Evolutionary conservation across 1,284 basidiomycete species (phyloP), one percentile per base, ranked within the genome.

Genomic region (Bjerkandera adusta): DNA sequence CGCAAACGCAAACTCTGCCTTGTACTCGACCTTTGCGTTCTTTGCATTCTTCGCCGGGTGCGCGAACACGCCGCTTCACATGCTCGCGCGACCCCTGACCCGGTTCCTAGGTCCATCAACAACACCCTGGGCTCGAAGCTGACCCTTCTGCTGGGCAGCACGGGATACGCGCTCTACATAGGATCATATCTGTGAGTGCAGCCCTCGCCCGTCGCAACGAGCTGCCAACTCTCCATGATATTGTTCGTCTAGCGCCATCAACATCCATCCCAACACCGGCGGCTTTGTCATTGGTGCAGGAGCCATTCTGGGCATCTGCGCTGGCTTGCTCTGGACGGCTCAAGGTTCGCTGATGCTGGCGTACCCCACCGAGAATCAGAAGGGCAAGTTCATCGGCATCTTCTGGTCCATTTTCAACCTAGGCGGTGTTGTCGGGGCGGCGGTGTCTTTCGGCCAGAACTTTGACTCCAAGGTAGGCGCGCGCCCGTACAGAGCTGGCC

Each of bases 331-430:
- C n/a, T 92, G 89, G 90, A 84, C 87, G 0, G 86, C 87, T 1
- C 91, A 93, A 59, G 90, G 90, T 15, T 82, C 81, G 4, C 69
- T 92, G 51, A 92, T 92, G 83, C 71, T 94, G 58, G 76, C 86
- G 1, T 94, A 92, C 63, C 85, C 89, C 0, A 89, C 83, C 32
- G 84, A 86, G 61, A 59, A 67, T 54, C 76, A 90, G 62, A 95
- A 94, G 64, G 91, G 91, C 12, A 70, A 69, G 45, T 89, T 77
- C 62, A 91, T 94, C 52, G 83, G 79, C 27, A 68, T 85, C 47
- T 83, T 87, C 63, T 88, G 85, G 85, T 68, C 74, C 43, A 77
- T 84, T 56, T 85, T 86, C 68, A 84, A 84, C 52, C 55, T 82
- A 26, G 79, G 83, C 18, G 80, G 79, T 11, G 80, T 83, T 10